Evolutionary conservation across 192 early-diverging fungal genomes (phyloP).

Genomic region (Coemansia sp.): DNA sequence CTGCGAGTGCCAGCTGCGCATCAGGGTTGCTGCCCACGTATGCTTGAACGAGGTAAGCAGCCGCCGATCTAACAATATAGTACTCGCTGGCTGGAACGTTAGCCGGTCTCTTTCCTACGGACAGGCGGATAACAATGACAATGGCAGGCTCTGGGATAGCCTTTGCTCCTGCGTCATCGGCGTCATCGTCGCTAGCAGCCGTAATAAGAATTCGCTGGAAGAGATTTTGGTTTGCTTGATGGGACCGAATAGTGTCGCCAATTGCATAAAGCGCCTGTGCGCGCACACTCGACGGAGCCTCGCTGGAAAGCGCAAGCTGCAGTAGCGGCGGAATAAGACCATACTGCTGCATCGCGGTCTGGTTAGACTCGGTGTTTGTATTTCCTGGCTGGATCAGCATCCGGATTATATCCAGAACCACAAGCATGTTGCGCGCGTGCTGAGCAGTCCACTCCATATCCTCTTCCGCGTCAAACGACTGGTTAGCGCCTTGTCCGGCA

Average conservation of each 20-base stretch:
- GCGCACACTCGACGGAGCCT: constrained; percentile 74
- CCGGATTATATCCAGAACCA: constrained; percentile 84
- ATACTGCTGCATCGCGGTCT: constrained; percentile 84
- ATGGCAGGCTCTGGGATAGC: constrained; percentile 74
- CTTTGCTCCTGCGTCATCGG: constrained; percentile 24
- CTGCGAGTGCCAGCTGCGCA: constrained; percentile 81
- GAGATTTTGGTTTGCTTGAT: constrained; percentile 73
- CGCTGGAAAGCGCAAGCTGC: constrained; percentile 71
- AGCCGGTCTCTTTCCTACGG: constrained; percentile 61
- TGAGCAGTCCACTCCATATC: constrained; percentile 76
- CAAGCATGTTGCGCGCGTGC: constrained; percentile 82
- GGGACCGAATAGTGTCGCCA: constrained; percentile 77
- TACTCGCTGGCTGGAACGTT: constrained; percentile 55
- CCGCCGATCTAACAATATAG: constrained; percentile 76
- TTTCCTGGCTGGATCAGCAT: constrained; percentile 88
- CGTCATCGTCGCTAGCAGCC: constrained; percentile 45
- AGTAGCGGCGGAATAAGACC: constrained; percentile 78
- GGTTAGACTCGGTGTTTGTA: constrained; percentile 83
- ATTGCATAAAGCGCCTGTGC: constrained; percentile 83
- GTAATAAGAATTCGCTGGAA: constrained; percentile 73
- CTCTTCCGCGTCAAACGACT: constrained; percentile 40
- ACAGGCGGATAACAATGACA: constrained; percentile 75
- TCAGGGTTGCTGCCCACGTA: constrained; percentile 83
- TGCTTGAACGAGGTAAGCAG: constrained; percentile 78
- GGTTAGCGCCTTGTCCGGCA: constrained; percentile 36